Evolutionary conservation across 805 yeast species (phyloP).

Genomic region (Barnettozyma vustinii): DNA sequence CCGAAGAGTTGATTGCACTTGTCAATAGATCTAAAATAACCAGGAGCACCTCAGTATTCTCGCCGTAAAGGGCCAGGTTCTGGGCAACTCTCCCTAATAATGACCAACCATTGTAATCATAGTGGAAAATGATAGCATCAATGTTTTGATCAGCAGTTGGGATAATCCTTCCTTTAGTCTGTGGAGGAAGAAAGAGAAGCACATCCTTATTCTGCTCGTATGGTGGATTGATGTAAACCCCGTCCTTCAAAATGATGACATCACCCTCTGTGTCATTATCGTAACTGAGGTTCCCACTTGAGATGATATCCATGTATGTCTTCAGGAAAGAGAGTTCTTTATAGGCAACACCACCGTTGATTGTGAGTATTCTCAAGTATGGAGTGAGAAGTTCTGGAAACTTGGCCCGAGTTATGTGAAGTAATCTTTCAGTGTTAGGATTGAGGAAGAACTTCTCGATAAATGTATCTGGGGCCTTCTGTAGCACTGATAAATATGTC

Average conservation of each 20-base stretch:
- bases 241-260: slow-evolving; percentile 43
- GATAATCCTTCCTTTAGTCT: slow-evolving; percentile 68
- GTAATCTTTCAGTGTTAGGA: slow-evolving; percentile 28
- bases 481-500: slow-evolving; percentile 26
- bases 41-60: slow-evolving; percentile 37
- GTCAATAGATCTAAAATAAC: slow-evolving; percentile 49
- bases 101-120: slow-evolving; percentile 84
- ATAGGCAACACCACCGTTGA: slow-evolving; percentile 63
- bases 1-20: slow-evolving; percentile 37
- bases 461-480: slow-evolving; percentile 30
- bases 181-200: slow-evolving; percentile 40
- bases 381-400: slow-evolving; percentile 64
- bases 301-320: slow-evolving; percentile 52
- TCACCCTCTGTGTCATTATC: slow-evolving; percentile 45
- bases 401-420: slow-evolving; percentile 56
- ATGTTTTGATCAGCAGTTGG: slow-evolving; percentile 39
- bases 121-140: slow-evolving; percentile 56
- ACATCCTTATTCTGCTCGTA: slow-evolving; percentile 43
- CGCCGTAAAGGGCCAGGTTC: slow-evolving; percentile 36
- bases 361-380: slow-evolving; percentile 52
- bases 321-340: slow-evolving; percentile 52
- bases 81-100: slow-evolving; percentile 73
- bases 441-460: slow-evolving; percentile 34
- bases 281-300: slow-evolving; percentile 36
- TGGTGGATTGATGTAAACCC: slow-evolving; percentile 51